Evolutionary conservation across 1,284 basidiomycete genomes (phyloP), one percentile per base, ranked within the genome.

Genomic region (Ustilago trichophora): DNA sequence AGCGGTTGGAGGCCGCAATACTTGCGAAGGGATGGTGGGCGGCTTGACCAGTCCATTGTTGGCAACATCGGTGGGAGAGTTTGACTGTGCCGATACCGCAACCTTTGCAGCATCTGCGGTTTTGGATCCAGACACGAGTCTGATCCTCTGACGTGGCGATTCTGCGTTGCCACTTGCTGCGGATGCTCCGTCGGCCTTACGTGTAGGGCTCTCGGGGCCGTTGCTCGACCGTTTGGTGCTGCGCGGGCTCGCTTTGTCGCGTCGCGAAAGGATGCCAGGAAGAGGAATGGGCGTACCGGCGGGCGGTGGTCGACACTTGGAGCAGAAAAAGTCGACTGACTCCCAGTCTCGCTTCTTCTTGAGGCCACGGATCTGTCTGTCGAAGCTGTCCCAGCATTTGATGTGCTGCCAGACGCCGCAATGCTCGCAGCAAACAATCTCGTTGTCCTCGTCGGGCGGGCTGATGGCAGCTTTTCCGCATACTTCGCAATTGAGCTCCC

Each of bases 401-500:
- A 81, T 63, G 44, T 80, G 72, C 46, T 77, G 67, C 91, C 92
- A 93, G 73, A 88, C 89, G 18, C 85, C 86, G 80, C 91, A 93
- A 36, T 82, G 78, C 29, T 89, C 90, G 76, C 91, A 93, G 37
- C 87, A 90, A 78, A 92, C 87, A 82, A 93, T 86, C 10, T 89
- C 87, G 26, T 85, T 83, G 19, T 87, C 88, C 65, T 90, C 90
- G 65, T 92, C 90, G 7, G 57, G 53, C 22, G 72, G 72, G 77
- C 92, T 92, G 51, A 87, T 82, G 9, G 90, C 90, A 27, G 84
- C 85, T 49, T 85, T 85, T 45, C 85, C 85, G 78, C 91, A 93
- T 18, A 93, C 85, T 75, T 93, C 91, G 79, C 91, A 93, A 73
- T 90, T 88, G 37, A 93, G 83, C 52, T 90, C 87, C 92, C 92